These are phyloP conservation scores for Dissophora globulifera DNA, from an alignment of 192 early-diverging fungal genomes.

Conservation along the genomic window DNA sequence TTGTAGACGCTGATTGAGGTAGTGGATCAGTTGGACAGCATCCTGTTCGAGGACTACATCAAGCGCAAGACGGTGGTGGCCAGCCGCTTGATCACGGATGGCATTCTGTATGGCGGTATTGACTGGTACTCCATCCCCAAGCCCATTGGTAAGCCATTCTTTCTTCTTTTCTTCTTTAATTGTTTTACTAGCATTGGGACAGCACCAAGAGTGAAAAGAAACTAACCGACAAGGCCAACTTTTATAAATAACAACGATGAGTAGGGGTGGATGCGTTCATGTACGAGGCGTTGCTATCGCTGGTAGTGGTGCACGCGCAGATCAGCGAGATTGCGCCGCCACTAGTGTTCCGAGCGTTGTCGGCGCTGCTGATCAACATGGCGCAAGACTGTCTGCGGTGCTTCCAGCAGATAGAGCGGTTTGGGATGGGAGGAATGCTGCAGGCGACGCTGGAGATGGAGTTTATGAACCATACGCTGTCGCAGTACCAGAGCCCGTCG, in stretches of 20 bases:
- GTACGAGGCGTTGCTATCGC: slow-evolving; percentile 82
- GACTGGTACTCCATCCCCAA: slow-evolving; percentile 84
- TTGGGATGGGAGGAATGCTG: slow-evolving; percentile 91
- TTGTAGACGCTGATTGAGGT: slow-evolving; percentile 73
- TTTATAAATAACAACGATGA: too few species aligned
- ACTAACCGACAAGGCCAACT: too few species aligned
- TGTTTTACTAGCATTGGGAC: too few species aligned
- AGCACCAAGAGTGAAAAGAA: too few species aligned
- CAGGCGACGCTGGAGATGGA: slow-evolving; percentile 95
- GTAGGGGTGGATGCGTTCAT: slow-evolving; percentile 91
- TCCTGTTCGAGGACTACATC: slow-evolving; percentile 90
- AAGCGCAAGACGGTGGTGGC: slow-evolving; percentile 77
- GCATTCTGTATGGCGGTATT: slow-evolving; percentile 87
- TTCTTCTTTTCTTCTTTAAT: neutral
- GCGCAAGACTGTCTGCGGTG: slow-evolving; percentile 82
- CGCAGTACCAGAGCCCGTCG: slow-evolving; percentile 75
- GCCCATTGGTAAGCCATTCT: slow-evolving; percentile 69
- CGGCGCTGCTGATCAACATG: slow-evolving; percentile 76
- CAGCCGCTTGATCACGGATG: slow-evolving; percentile 75
- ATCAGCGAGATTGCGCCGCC: slow-evolving; percentile 85
- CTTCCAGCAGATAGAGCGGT: slow-evolving; percentile 83
- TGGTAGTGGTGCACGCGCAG: slow-evolving; percentile 92
- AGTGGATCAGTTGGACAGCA: slow-evolving; percentile 79
- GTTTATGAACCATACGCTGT: slow-evolving; percentile 86
- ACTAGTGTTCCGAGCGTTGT: slow-evolving; percentile 81